Evolutionary conservation across 2,329 filamentous ascomycete genomes (phyloP), one percentile per base, ranked within the genome.

Genomic region (Setomelanomma holmii): DNA sequence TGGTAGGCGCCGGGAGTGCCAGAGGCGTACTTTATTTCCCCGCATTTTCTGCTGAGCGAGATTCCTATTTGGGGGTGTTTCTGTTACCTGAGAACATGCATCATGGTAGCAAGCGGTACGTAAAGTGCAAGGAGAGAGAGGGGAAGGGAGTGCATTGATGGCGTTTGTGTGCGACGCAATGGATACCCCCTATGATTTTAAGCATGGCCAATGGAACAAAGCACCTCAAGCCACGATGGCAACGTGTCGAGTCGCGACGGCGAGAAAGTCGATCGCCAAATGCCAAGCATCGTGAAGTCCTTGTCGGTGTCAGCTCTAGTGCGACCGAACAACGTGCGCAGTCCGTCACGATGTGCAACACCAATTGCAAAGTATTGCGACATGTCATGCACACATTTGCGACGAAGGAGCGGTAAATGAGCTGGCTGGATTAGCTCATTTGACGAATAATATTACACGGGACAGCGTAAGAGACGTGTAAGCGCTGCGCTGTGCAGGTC

Each of bases 111-210:
- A 14, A 49, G 24, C 33, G 53, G 46, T 58, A 47, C 52, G 45
- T 55, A 61, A 53, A 54, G 49, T 52, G 52, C n/a, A 44, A 21
- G 44, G 39, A 34, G 24, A 41, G 35, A 53, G 50, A 39, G 36
- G 34, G 47, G 27, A 30, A 8, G 44, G 48, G 54, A 58, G 61
- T 54, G 63, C 69, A 71, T 73, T 56, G 39, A 63, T 56, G 69
- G 71, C 69, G 70, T 74, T 72, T 69, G 60, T 61, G 53, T 57
- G 58, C 63, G 54, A 8, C n/a, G n/a, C 60, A 59, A 58, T 53
- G 63, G 67, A 68, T 72, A 71, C 72, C 69, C 68, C 67, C 56
- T 60, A 64, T 50, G 59, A 61, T 67, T 66, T 65, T 61, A 51
- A 58, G 59, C 62, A 51, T 55, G 55, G 55, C 42, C 39, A 60